Evolutionary conservation across 768 basidiomycete genomes (phyloP).

Genomic region (Lyophyllum semitale): DNA sequence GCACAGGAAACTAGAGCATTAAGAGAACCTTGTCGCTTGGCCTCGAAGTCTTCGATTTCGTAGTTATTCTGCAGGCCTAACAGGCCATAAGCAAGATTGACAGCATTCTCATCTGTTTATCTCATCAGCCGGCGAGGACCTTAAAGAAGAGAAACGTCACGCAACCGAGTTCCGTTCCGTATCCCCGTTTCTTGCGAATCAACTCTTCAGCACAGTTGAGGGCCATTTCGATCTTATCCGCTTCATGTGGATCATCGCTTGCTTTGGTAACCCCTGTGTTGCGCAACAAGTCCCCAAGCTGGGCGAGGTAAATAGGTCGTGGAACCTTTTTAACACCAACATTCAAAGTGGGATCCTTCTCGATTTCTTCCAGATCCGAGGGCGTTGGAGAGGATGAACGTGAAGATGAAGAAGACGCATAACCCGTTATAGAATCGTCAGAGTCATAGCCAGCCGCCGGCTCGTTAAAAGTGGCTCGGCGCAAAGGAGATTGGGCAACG

Average conservation of each 20-base stretch:
- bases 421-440: conserved; percentile 83
- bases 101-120: conserved; percentile 82
- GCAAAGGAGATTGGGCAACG: conserved; percentile 1
- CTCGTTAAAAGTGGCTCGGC: conserved; percentile 22
- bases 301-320: conserved; percentile 89
- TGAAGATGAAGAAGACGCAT: conserved; percentile 64
- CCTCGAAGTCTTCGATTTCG: conserved; percentile 78
- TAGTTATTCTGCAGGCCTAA: conserved; percentile 81
- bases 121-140: not conserved
- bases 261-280: conserved; percentile 50
- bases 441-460: conserved; percentile 59
- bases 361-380: conserved; percentile 79
- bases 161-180: conserved; percentile 86
- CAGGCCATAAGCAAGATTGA: conserved; percentile 74
- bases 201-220: conserved; percentile 79
- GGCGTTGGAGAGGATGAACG: conserved; percentile 82
- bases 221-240: conserved; percentile 79
- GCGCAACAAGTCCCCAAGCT: conserved; percentile 79
- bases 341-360: conserved; percentile 80
- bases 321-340: conserved; percentile 67
- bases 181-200: conserved; percentile 80
- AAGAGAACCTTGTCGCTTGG: conserved; percentile 73
- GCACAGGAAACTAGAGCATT: conserved; percentile 80
- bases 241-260: conserved; percentile 63
- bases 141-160: conserved; percentile 23